Percentiles rank a stretch among this genome's conserved stretches.
Conservation (phyloP, 495 filamentous ascomycete genomes). For the Staphylotrichum tortipilum region DNA sequence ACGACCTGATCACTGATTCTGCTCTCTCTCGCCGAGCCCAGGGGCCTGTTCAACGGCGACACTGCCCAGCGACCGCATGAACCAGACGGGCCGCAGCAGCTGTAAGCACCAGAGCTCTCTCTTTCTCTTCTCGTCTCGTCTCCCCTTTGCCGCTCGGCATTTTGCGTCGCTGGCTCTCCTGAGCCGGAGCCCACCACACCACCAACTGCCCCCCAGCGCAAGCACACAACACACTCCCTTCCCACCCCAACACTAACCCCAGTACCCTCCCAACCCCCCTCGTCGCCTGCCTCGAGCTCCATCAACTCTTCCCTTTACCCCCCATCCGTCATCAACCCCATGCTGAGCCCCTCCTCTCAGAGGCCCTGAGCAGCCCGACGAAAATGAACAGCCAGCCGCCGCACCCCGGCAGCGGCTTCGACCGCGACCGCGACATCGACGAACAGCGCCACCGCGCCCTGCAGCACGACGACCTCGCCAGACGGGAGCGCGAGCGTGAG, state of each 20-base stretch:
- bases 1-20: no score
- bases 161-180: slow-evolving; percentile 4
- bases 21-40: no score
- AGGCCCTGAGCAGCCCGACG: slow-evolving; percentile 17
- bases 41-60: no score
- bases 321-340: not conserved
- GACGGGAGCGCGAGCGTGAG: slow-evolving; percentile 19
- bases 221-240: not conserved
- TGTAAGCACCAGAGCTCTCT: slow-evolving; percentile 15
- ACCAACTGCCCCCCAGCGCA: not conserved
- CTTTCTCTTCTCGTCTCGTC: no score
- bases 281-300: not conserved
- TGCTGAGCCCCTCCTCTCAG: slow-evolving; percentile 13
- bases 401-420: slow-evolving; percentile 30
- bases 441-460: slow-evolving; percentile 33
- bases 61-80: slow-evolving; percentile 8
- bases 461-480: slow-evolving; percentile 27
- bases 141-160: not conserved
- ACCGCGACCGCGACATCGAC: slow-evolving; percentile 33
- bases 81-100: slow-evolving; percentile 13
- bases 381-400: slow-evolving; percentile 39
- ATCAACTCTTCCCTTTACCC: no score
- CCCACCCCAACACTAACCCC: no score
- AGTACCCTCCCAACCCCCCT: no score
- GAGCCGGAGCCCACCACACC: not conserved